Evolutionary conservation across 768 basidiomycete species (phyloP), one percentile per base, ranked within the genome.

Genomic region (Psilocybe subaeruginosa): DNA sequence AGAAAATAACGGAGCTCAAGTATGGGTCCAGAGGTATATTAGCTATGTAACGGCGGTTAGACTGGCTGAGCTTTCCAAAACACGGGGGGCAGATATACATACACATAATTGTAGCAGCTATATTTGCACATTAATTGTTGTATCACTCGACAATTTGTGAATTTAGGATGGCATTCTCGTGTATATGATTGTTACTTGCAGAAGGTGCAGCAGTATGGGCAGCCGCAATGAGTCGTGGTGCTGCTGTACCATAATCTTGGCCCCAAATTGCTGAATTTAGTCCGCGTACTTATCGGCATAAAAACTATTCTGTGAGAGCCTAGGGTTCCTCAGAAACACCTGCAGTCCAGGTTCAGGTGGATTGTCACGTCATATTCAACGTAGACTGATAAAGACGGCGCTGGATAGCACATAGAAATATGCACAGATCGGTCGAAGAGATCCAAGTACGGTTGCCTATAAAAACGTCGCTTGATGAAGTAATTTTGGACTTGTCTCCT

Each of bases 201-300:
- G 59, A 54, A 23, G 59, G 48, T 58, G 54, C 12, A 55, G 61
- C 58, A 31, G 19, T 35, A 43, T 39, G 47, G 49, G 53, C 47
- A 52, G 53, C 45, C 49, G 59, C 54, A 54, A 56, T 43, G 51
- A 39, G 57, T 56, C 47, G 53, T 59, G 59, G 53, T 59, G 60
- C 52, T 48, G 35, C 29, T 43, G 65, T 51, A 41, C 63, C 63
- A 53, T 17, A 51, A 54, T 27, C 49, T 52, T 61, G 66, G 63
- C 51, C 58, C 66, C 35, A 33, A 58, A 47, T 60, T 64, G 55
- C 60, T 67, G 60, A 46, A 61, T 62, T 12, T 61, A 43, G 62
- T 56, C 33, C 39, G 41, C 54, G 46, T 45, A 54, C 46, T 50
- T 50, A 55, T 58, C 62, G 62, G 62, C 62, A 43, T n/a, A 45